Evolutionary conservation across 2,329 filamentous ascomycete genomes (phyloP), one percentile per base, ranked within the genome.

Genomic region (Colletotrichum kahawae): DNA sequence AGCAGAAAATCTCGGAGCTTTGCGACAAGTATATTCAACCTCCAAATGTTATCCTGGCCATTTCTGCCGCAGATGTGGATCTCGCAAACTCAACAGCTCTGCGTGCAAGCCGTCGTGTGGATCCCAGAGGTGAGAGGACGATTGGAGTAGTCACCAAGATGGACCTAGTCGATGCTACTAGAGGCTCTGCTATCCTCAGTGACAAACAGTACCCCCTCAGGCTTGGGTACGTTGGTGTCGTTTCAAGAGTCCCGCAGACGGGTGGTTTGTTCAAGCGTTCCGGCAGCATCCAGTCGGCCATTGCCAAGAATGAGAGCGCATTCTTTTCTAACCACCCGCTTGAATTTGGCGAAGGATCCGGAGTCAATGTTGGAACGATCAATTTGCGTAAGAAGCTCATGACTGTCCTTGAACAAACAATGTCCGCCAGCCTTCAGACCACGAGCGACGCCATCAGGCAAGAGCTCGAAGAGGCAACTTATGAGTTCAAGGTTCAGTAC

Each of bases 121-220:
- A 99, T 81, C 97, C 97, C 2, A 90, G 97, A 76, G 97, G 97
- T 70, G 97, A 99, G 85, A 91, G 97, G 77, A 99, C 97, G 0
- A 99, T 99, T 81, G 97, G 97, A 59, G 97, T 99, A n/a, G 93
- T 99, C 56, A 99, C 97, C 4, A 99, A 99, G 87, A 98, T 99
- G 96, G 97, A 99, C 81, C 89, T 99, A 27, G 96, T 99, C 9
- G 96, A 98, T 79, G 90, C 97, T 4, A 87, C 88, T 9, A 92
- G 96, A 73, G 97, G 96, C 34, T 90, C 92, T 16, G 89, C 91
- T 43, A 95, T 99, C 36, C 88, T 99, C 24, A 93, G 90, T 31
- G 96, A 99, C 83, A 93, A 92, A 82, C 98, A 98, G 83, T 99
- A 99, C 81, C 96, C 97, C 54, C 88, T 99, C 34, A 91, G 97